Base-by-base conservation (phyloP, 2,329 filamentous ascomycete species). In the Plenodomus tracheiphilus region DNA sequence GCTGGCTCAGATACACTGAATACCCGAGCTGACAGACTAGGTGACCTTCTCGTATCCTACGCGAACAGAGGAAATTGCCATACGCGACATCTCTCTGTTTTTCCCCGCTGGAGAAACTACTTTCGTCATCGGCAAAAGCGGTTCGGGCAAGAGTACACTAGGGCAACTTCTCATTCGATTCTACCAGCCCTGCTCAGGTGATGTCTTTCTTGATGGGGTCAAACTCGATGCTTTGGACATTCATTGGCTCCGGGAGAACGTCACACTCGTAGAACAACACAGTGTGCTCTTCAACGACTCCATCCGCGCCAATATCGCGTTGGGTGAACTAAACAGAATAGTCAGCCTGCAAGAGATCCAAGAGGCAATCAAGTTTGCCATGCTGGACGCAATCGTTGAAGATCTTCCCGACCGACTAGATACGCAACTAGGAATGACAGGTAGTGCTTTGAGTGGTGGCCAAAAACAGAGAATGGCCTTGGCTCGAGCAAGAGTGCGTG, bases 81-180 rank as follows among this genome's bases (percentile, higher is more conserved):
- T 97, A 9, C 72, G 81, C 1, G 74, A 81, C 6, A 81, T 83
- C 0, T 85, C 79, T 0, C 80, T 97, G 52, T 81, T 79, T 56
- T 93, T 97, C 48, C 82, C 85, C 0, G 79, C 86, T 0, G 86
- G 88, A 0, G 79, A 88, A 53, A 84, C 87, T 2, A 90, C 85
- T 0, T 97, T 94, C 63, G 78, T 97, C 2, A 83, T 97, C 41
- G 94, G 93, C 0, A 82, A 81, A 61, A 96, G 91, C 63, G 94
- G 94, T 0, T 96, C 90, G 2, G 93, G 93, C 0, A 97, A 97
- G 70, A 96, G 91, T 59, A 97, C 93, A 0, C 66, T 97, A 1
- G 86, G 87, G 1, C 91, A 90, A 64, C 78, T 97, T 0, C 78
- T 97, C 0, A 79, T 91, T 42, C 83, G 86, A 11, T 88, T 95